Conservation (phyloP, 495 filamentous ascomycete species). For the Parmelia sp. region DNA sequence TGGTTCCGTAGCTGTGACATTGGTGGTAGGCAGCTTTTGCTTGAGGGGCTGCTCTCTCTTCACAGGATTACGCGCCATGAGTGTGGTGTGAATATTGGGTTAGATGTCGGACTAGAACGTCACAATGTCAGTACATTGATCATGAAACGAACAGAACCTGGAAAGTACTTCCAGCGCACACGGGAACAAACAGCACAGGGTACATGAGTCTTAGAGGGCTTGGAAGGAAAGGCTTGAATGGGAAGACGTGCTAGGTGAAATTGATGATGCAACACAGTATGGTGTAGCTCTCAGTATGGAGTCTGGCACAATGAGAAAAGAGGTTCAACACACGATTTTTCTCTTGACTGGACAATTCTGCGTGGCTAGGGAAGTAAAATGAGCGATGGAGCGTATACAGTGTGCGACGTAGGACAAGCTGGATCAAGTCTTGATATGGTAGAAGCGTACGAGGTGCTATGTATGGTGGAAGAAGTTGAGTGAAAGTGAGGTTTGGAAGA, state of each 20-base stretch:
- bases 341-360: background rate
- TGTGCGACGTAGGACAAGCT: background rate
- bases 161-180: too few species aligned
- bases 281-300: background rate
- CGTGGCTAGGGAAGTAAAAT: background rate
- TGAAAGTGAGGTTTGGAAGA: constrained; percentile 9
- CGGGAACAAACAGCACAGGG: too few species aligned
- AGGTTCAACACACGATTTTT: background rate
- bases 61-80: constrained; percentile 16
- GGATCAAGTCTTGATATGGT: background rate
- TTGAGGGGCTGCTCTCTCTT: constrained; percentile 2
- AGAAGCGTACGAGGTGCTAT: background rate
- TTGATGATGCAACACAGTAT: background rate
- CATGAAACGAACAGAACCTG: too few species aligned
- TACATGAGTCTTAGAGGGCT: background rate
- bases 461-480: background rate
- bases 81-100: background rate
- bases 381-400: background rate
- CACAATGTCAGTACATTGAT: too few species aligned
- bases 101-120: background rate
- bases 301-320: background rate
- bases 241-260: too few species aligned
- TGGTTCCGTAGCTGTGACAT: background rate
- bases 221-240: background rate
- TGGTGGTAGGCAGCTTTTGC: background rate